Base-by-base conservation (phyloP, 768 basidiomycete species). In the Cubamyces sp. region DNA sequence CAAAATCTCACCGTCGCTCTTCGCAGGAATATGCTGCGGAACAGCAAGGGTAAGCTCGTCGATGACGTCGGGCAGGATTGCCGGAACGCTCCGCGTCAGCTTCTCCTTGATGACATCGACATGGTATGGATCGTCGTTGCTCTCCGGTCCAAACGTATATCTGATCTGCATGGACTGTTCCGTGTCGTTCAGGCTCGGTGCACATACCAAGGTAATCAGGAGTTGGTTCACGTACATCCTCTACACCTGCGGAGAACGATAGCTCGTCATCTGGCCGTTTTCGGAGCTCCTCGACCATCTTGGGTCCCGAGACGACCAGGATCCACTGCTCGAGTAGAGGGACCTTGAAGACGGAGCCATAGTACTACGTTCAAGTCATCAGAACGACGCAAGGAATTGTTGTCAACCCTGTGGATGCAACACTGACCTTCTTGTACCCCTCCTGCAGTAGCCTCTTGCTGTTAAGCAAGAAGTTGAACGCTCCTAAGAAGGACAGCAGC, bases 211-310 rank as follows among this genome's bases (percentile, higher is more conserved):
- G 3, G 18, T 3, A 3, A 3, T 8, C 18, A 25, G 15, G 11
- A 40, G 23, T 18, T n/a, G 2, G 18, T 26, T 21, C 15, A 60
- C 62, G 18, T 54, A 83, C 84, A 28, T 79, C 78, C 49, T 71
- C 64, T 42, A 77, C 73, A 4, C 77, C 77, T 19, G 77, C 75
- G 60, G 68, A 62, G 54, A 79, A 74, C 28, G 81, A 82, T 5
- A 84, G 70, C 26, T 75, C 74, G n/a, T 81, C 74, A 50, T 83
- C 82, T 5, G 78, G 74, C n/a, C 79, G 78, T 60, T 71, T 78
- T 23, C 82, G 77, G 18, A 87, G 66, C 43, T 87, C 85, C 6
- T 85, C 81, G 14, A 85, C 70, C 48, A 79, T 72, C 25, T 78
- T 62, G 0, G 74, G 70, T 1, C 81, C 79, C 19, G 75, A 75